phyloP scores from a whole-genome alignment of 2,329 filamentous ascomycete species.

The Dactylellina leptospora region DNA sequence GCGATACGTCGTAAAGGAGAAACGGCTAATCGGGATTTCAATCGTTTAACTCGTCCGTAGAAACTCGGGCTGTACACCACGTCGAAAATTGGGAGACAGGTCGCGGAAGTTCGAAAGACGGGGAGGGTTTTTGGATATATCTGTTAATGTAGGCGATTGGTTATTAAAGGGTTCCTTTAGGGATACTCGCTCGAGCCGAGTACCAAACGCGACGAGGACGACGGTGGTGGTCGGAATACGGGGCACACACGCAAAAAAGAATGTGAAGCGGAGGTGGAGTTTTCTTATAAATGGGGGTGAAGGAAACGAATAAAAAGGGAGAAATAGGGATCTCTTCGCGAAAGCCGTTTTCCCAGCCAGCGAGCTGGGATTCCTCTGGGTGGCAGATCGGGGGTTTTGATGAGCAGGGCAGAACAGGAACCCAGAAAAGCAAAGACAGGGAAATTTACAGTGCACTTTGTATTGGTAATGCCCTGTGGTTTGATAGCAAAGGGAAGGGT shows the following conservation, averaged over 20 bases:
- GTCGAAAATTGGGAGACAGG: constrained; percentile 13
- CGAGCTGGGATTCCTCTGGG: constrained; percentile 41
- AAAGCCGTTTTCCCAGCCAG: constrained; percentile 53
- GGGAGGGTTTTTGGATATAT: constrained; percentile 2
- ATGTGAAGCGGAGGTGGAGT: constrained; percentile 47
- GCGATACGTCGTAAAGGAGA: constrained; percentile 19
- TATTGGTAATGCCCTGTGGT: constrained; percentile 37
- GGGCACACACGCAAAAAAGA: constrained; percentile 2
- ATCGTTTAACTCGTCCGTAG: constrained; percentile 20
- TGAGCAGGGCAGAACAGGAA: constrained; percentile 36
- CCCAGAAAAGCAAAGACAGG: constrained; percentile 49
- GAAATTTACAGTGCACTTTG: constrained; percentile 46
- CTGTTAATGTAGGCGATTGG: constrained; percentile 43
- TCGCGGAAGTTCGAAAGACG: constrained; percentile 21
- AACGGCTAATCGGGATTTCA: constrained; percentile 22
- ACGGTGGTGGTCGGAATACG: constrained; percentile 29
- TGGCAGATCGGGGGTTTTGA: constrained; percentile 54
- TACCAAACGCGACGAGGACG: constrained; percentile 48
- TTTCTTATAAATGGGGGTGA: constrained; percentile 51
- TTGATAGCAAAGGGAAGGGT: constrained; percentile 53
- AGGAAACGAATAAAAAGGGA: constrained; percentile 52
- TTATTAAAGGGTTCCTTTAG: constrained; percentile 28
- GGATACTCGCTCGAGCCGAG: constrained; percentile 23
- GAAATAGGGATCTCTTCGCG: constrained; percentile 53
- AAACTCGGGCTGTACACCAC: constrained; percentile 19